Percentiles rank a stretch among this genome's conserved stretches.
These are phyloP conservation scores for Termitomyces sp. DNA, from an alignment of 768 basidiomycete species.

Conservation along the genomic window DNA sequence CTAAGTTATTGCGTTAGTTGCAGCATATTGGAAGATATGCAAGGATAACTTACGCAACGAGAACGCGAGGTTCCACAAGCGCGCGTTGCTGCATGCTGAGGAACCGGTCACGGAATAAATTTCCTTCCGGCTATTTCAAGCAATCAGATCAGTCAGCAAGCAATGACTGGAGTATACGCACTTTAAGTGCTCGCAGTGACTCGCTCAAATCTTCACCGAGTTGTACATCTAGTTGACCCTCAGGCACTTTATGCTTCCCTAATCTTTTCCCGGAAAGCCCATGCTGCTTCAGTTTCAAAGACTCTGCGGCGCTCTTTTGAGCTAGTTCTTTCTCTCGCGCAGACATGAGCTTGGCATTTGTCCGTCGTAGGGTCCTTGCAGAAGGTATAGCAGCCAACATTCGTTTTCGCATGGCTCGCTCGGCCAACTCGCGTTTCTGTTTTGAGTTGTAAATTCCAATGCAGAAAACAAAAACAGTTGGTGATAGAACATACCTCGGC, in stretches of 20 bases:
- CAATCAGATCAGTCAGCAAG: background rate
- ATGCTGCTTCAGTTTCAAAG: constrained; percentile 45
- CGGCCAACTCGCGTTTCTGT: constrained; percentile 62
- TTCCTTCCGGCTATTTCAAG: constrained; percentile 76
- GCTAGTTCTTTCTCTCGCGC: constrained; percentile 38
- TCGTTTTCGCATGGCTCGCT: constrained; percentile 55
- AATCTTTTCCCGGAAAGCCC: constrained; percentile 73
- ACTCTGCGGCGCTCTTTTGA: constrained; percentile 36
- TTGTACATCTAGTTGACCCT: constrained; percentile 74
- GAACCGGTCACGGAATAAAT: constrained; percentile 87
- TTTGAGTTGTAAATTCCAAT: background rate
- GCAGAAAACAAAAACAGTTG: background rate
- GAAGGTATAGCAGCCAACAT: constrained; percentile 54
- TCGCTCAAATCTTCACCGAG: constrained; percentile 88
- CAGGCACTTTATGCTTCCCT: constrained; percentile 76
- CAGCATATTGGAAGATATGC: background rate
- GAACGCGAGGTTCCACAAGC: constrained; percentile 81
- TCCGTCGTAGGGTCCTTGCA: constrained; percentile 46
- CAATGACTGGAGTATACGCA: constrained; percentile 25
- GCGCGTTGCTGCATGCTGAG: constrained; percentile 84
- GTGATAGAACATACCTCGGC: constrained; percentile 48
- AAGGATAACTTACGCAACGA: constrained; percentile 52
- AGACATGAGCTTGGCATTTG: constrained; percentile 28
- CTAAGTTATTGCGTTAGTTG: constrained; percentile 22
- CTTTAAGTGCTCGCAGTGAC: constrained; percentile 79